A percentile compares a stretch with the other conserved stretches of the same genome.
phyloP scores from a whole-genome alignment of 2,329 filamentous ascomycete species.

The Botrytis paeoniae region DNA sequence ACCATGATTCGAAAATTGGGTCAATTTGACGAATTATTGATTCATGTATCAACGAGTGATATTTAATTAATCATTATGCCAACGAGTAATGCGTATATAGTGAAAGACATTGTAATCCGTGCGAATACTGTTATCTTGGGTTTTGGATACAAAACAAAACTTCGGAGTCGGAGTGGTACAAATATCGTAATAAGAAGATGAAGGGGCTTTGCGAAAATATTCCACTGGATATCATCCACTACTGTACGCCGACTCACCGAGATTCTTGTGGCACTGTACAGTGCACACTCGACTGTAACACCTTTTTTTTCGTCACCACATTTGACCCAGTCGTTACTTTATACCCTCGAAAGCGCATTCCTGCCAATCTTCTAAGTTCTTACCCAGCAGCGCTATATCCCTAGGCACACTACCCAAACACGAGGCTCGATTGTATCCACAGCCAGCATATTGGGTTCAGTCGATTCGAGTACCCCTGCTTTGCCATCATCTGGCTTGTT shows the following conservation, averaged over 20 bases:
- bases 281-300: background rate
- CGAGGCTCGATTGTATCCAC: constrained; percentile 23
- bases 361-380: background rate
- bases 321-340: background rate
- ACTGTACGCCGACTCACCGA: background rate
- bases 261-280: background rate
- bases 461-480: constrained; percentile 32
- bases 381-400: background rate
- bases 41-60: background rate
- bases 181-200: constrained; percentile 10
- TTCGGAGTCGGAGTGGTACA: background rate
- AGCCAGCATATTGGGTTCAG: constrained; percentile 29
- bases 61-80: background rate
- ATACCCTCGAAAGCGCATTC: background rate
- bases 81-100: background rate
- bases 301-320: background rate
- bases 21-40: background rate
- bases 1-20: constrained; percentile 3
- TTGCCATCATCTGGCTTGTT: constrained; percentile 24
- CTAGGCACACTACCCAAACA: constrained; percentile 32
- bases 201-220: background rate
- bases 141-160: background rate
- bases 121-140: background rate
- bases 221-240: constrained; percentile 4
- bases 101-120: background rate